These are phyloP conservation scores for Aphanomyces astaci DNA, from an alignment of 352 stramenopile species.

Conservation along the genomic window DNA sequence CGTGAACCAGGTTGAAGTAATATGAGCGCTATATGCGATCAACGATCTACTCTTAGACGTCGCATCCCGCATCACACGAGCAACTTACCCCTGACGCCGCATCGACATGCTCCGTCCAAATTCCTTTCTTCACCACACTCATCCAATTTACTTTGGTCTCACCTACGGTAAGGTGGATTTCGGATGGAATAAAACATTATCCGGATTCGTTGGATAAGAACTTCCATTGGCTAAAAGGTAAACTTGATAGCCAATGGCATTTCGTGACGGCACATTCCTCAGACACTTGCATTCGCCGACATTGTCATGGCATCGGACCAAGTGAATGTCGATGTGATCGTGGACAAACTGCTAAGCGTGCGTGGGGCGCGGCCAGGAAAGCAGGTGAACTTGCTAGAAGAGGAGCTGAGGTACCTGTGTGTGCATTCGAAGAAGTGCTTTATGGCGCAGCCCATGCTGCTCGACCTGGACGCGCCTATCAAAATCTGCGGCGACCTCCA, in stretches of 20 bases:
- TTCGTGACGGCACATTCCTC: not conserved
- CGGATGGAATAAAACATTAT: too few relatives aligned
- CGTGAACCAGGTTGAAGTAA: conserved; percentile 72
- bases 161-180: too few relatives aligned
- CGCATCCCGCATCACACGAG: not conserved
- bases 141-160: not conserved
- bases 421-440: conserved; percentile 93
- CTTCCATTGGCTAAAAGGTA: not conserved
- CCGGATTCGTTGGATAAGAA: not conserved
- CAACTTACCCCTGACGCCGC: conserved; percentile 39
- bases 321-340: conserved; percentile 65
- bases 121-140: conserved; percentile 36
- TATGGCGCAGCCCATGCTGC: conserved; percentile 89
- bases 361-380: conserved; percentile 62
- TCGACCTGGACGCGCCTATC: conserved; percentile 92
- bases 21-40: conserved; percentile 49
- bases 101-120: conserved; percentile 72
- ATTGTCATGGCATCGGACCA: not conserved
- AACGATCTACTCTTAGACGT: not conserved
- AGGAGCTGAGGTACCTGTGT: conserved; percentile 96
- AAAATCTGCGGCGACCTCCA: conserved; percentile 98
- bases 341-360: conserved; percentile 86
- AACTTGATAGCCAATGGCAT: not conserved
- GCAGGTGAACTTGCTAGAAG: conserved; percentile 93
- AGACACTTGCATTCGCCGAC: not conserved